Conservation (phyloP, 805 yeast species). For the Yarrowia sp. region DNA sequence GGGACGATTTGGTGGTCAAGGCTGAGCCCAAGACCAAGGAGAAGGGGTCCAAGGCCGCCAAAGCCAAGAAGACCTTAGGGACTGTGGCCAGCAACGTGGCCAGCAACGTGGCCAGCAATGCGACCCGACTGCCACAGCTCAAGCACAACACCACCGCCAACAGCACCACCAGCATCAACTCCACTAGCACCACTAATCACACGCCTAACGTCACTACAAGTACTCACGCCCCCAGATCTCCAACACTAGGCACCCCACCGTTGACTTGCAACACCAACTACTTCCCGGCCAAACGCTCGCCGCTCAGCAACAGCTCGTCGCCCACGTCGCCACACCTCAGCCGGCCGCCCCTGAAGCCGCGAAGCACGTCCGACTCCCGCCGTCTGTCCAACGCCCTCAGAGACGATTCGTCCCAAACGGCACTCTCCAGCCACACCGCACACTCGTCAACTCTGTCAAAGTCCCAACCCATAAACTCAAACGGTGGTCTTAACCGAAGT, state of each 20-base stretch:
- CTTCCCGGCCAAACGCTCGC: slow-evolving; percentile 10
- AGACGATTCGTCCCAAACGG: slow-evolving; percentile 31
- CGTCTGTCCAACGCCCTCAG: slow-evolving; percentile 18
- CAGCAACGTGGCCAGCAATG: slow-evolving; percentile 1
- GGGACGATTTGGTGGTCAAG: slow-evolving; percentile 13
- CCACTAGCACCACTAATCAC: too few relatives aligned
- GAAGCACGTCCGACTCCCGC: slow-evolving; percentile 23
- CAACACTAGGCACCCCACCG: background rate
- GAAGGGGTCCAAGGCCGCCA: slow-evolving; percentile 19
- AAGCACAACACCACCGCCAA: background rate
- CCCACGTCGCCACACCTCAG: slow-evolving; percentile 14
- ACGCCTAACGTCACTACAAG: too few relatives aligned
- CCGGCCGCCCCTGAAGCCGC: slow-evolving; percentile 8
- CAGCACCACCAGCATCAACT: background rate
- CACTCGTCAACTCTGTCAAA: slow-evolving; percentile 13
- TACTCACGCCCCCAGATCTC: too few relatives aligned
- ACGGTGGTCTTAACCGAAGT: background rate
- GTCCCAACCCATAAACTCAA: slow-evolving; percentile 37
- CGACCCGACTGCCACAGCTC: slow-evolving; percentile 1
- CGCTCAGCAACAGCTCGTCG: slow-evolving; percentile 19
- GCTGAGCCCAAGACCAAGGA: slow-evolving; percentile 6
- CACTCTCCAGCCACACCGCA: slow-evolving; percentile 35
- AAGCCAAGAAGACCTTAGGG: too few relatives aligned
- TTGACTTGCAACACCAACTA: slow-evolving; percentile 27
- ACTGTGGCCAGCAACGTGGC: too few relatives aligned